Conservation (phyloP, 2,329 filamentous ascomycete genomes). For the Cylindrodendrum hubeiense region DNA sequence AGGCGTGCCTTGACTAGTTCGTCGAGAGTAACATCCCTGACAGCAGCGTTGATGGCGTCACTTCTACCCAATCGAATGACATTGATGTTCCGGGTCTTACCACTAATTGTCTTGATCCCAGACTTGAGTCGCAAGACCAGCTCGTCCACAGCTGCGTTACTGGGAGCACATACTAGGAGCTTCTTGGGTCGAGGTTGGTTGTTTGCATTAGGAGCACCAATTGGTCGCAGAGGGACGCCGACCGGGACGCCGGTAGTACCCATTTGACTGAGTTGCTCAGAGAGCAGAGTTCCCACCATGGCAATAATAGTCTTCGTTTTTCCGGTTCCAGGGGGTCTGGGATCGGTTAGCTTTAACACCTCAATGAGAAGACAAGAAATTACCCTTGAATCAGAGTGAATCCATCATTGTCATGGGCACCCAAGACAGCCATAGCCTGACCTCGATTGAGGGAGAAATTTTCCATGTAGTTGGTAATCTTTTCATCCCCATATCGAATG, state of each 20-base stretch:
- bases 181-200: constrained; percentile 73
- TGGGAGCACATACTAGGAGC: constrained; percentile 95
- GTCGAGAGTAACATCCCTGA: constrained; percentile 92
- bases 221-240: constrained; percentile 46
- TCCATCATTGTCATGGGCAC: constrained; percentile 93
- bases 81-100: constrained; percentile 80
- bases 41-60: constrained; percentile 90
- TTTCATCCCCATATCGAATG: constrained; percentile 82
- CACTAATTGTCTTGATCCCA: constrained; percentile 83
- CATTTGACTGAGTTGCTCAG: constrained; percentile 51
- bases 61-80: constrained; percentile 91
- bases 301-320: constrained; percentile 99
- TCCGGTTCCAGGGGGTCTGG: constrained; percentile 89
- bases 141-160: constrained; percentile 97
- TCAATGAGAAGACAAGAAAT: constrained; percentile 26
- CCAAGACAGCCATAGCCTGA: constrained; percentile 91
- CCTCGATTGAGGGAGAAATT: constrained; percentile 90
- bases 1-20: constrained; percentile 86
- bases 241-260: constrained; percentile 49
- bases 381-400: constrained; percentile 96
- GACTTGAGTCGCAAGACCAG: constrained; percentile 91
- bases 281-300: constrained; percentile 86
- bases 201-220: constrained; percentile 31
- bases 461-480: constrained; percentile 74
- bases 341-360: constrained; percentile 45